Evolutionary conservation across 2,329 filamentous ascomycete genomes (phyloP), one percentile per base, ranked within the genome.

Genomic region (Aspergillus oerlinghausenensis): DNA sequence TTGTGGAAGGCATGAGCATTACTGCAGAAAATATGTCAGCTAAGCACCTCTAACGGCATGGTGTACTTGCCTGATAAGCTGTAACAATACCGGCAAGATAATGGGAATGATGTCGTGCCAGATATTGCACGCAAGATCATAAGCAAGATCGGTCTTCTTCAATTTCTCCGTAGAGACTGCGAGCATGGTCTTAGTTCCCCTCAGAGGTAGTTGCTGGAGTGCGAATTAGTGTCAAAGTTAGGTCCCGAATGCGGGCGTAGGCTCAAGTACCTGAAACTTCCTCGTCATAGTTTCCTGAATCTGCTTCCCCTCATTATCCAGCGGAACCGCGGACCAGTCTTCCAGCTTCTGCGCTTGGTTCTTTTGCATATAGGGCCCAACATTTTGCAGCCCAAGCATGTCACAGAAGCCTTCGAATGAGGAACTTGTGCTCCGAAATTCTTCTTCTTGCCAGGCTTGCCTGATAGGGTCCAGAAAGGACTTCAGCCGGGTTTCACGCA

Each of bases 1-100:
- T 96, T 92, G 69, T 96, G 92, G 60, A 95, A 92, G 1, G 91
- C 90, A 75, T 97, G 93, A 0, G 93, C 92, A 71, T 95, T 88
- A 68, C 89, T 89, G 56, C 11, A 48, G 38, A 2, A 26, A 3
- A 40, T 29, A 23, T n/a, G 38, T 69, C 56, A 67, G 59, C 48
- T 51, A 50, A 11, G 48, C 8, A 21, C 10, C 5, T 17, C 28
- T 25, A 21, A 26, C 51, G 21, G 17, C 2, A 43, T 45, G 51
- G 32, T 5, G 38, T 42, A 64, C 73, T 62, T 73, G 87, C 81
- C 83, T 90, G 26, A 97, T 79, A 60, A 97, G 89, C 62, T 93
- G 87, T 17, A 99, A 81, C 4, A 99, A 79, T 63, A 89, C 89
- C 2, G 90, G 90, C n/a, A 99, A 80, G 51, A 99, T 90, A 19